Conservation (phyloP, 2,329 filamentous ascomycete species). For the Colletotrichum musae region DNA sequence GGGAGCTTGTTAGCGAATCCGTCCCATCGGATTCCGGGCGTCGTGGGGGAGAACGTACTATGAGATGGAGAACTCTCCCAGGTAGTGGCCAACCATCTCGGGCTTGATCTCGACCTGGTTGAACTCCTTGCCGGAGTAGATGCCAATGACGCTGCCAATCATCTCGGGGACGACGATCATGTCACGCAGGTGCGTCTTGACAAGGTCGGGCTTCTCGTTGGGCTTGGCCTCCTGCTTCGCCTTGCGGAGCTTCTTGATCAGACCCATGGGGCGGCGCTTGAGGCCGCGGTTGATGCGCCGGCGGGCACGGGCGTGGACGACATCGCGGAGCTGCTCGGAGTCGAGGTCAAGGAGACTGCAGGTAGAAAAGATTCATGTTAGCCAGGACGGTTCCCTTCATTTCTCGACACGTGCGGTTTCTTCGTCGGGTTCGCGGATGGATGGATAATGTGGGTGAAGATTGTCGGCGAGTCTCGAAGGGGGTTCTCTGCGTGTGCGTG, state of each 20-base stretch:
- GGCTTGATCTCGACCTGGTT: constrained; percentile 99
- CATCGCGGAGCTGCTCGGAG: constrained; percentile 98
- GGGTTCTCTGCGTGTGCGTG: constrained; percentile 8
- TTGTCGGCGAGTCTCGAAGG: constrained; percentile 13
- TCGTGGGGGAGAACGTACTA: constrained; percentile 78
- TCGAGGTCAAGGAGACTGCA: constrained; percentile 96
- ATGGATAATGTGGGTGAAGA: constrained; percentile 4
- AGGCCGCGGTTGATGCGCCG: constrained; percentile 99
- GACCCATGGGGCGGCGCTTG: constrained; percentile 99
- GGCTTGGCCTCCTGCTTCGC: constrained; percentile 98
- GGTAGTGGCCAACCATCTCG: constrained; percentile 99
- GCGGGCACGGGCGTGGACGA: constrained; percentile 98
- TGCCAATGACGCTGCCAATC: constrained; percentile 98
- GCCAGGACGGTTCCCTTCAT: constrained; percentile 27
- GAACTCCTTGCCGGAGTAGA: constrained; percentile 99
- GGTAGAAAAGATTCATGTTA: constrained; percentile 29
- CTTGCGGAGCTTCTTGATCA: constrained; percentile 99
- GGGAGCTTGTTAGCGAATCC: constrained; percentile 62
- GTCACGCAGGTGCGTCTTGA: constrained; percentile 99
- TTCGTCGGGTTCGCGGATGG: constrained; percentile 8
- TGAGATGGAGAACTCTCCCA: constrained; percentile 99
- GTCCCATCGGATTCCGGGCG: background rate
- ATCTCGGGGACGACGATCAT: constrained; percentile 99
- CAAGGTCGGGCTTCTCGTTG: constrained; percentile 99
- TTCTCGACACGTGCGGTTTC: constrained; percentile 21